Conservation (phyloP, 2,329 filamentous ascomycete species). For the Thermoascus crustaceus region DNA sequence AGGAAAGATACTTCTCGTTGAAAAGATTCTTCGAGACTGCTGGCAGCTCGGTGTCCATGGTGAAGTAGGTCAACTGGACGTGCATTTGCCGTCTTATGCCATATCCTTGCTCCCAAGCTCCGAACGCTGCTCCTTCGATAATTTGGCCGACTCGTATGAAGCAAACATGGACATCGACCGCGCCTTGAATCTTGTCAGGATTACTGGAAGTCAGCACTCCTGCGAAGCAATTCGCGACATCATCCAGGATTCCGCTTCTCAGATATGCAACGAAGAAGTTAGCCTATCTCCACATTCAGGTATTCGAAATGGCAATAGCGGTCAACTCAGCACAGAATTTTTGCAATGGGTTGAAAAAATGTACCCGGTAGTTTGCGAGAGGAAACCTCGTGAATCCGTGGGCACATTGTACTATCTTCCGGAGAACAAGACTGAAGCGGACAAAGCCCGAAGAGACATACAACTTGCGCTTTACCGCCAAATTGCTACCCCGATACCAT, state of each 20-base stretch:
- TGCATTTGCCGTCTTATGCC: slow-evolving; percentile 19
- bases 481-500: slow-evolving; percentile 15
- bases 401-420: slow-evolving; percentile 26
- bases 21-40: slow-evolving; percentile 31
- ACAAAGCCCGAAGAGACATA: slow-evolving; percentile 27
- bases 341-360: slow-evolving; percentile 25
- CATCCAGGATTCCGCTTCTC: slow-evolving; percentile 21
- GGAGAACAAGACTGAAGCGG: slow-evolving; percentile 22
- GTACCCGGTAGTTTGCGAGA: slow-evolving; percentile 23
- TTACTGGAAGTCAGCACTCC: slow-evolving; percentile 25
- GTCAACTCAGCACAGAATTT: slow-evolving; percentile 18
- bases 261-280: slow-evolving; percentile 23
- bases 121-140: slow-evolving; percentile 28
- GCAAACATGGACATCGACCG: slow-evolving; percentile 30
- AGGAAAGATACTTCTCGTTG: slow-evolving; percentile 25
- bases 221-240: slow-evolving; percentile 28
- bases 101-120: slow-evolving; percentile 26
- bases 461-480: slow-evolving; percentile 21
- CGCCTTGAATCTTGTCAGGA: slow-evolving; percentile 25
- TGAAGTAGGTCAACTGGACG: slow-evolving; percentile 30
- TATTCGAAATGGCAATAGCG: slow-evolving; percentile 9
- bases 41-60: slow-evolving; percentile 27
- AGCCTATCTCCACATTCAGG: slow-evolving; percentile 13
- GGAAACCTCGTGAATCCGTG: slow-evolving; percentile 9
- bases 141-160: slow-evolving; percentile 25